phyloP scores from a whole-genome alignment of 176 grass and related monocot species.

The Zoysia pacifica region DNA sequence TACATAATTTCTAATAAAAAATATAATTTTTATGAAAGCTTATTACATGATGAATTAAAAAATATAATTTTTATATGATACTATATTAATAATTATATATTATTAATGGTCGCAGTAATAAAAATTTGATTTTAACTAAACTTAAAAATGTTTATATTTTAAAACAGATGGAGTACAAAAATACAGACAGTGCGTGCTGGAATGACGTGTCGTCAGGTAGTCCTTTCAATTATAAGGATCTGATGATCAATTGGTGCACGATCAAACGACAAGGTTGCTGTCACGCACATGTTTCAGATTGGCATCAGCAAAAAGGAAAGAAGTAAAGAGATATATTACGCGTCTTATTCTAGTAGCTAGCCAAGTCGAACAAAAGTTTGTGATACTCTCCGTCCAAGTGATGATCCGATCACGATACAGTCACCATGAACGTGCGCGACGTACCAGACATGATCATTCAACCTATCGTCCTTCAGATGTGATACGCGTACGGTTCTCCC shows the following conservation, averaged over 20 bases:
- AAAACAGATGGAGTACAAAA: no score
- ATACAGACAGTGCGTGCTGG: not conserved
- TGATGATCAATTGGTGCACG: not conserved
- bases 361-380: conserved; percentile 23
- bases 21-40: no score
- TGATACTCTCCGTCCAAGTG: conserved; percentile 18
- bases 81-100: no score
- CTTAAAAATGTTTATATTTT: no score
- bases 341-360: conserved; percentile 2
- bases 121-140: no score
- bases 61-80: no score
- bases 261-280: conserved; percentile 23
- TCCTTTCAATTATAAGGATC: not conserved
- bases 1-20: no score
- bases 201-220: not conserved
- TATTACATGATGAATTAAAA: no score
- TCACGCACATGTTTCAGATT: conserved; percentile 27
- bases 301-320: not conserved
- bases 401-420: not conserved
- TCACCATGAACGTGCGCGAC: conserved; percentile 1
- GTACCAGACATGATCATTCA: conserved; percentile 18
- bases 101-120: no score
- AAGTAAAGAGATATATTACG: not conserved
- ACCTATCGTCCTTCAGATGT: not conserved
- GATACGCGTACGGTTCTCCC: conserved; percentile 6